Base-by-base conservation (phyloP, 108 stramenopile species). In the Cyclostephanos tholiformis region DNA sequence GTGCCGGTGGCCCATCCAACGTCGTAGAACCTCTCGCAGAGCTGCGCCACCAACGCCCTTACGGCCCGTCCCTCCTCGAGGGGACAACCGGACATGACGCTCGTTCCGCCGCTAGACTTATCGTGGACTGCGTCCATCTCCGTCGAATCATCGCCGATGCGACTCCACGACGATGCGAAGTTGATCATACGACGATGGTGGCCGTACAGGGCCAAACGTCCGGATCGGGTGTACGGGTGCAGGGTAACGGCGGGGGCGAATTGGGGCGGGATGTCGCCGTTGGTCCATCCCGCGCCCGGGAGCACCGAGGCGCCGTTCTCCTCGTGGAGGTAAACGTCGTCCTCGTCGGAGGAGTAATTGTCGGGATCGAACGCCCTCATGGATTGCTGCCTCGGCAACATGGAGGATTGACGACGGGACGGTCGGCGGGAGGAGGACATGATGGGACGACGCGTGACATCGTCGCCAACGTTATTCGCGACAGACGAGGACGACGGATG, bases 1-100 rank as follows among this genome's bases (percentile, higher is more conserved):
- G 96, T 98, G 43, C 98, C 98, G 4, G 95, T 94, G 19, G 92
- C 95, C 98, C 98, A 98, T 30, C 97, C 97, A 11, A 70, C 53
- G 8, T 82, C 67, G 63, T 97, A 98, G 72, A 96, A 98, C 9
- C 82, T 56, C 35, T 92, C 87, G 60, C 96, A 98, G 6, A 98
- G 72, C 53, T 96, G 92, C 4, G 88, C 85, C 53, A 98, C 91
- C 6, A 98, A 67, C 10, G 81, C 77, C 9, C 84, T 70, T 17
- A 86, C 85, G 6, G 80, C 68, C 49, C 62, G 52, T 20, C 76
- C 88, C 60, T 89, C 89, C 25, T 76, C 80, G 25, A 78, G 65
- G 13, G 62, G 64, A 62, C 65, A 80, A 7, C 51, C 64, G 19
- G 63, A 58, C 71, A 83, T 63, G 48, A 77, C 39, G 30, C 65